These are phyloP conservation scores for Penicillium italicum DNA, from an alignment of 2,329 filamentous ascomycete species.

Conservation along the genomic window DNA sequence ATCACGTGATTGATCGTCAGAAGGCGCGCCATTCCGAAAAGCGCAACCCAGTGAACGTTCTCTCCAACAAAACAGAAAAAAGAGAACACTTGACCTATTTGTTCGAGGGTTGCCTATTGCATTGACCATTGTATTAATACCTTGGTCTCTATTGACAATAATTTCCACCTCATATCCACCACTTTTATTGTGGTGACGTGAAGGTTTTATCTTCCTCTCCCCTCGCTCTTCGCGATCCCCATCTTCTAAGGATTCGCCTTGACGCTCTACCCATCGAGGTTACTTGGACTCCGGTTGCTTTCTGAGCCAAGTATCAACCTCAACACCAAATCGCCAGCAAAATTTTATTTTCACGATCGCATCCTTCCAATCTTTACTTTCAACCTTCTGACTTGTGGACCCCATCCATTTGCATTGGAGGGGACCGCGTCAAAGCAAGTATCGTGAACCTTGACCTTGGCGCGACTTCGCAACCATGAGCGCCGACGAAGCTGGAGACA, in stretches of 20 bases:
- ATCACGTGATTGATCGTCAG: slow-evolving; percentile 37
- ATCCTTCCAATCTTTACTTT: slow-evolving; percentile 8
- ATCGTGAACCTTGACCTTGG: slow-evolving; percentile 15
- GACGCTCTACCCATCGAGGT: slow-evolving; percentile 28
- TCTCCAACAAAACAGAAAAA: slow-evolving; percentile 2
- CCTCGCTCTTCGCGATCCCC: slow-evolving; percentile 28
- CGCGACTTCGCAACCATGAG: slow-evolving; percentile 34
- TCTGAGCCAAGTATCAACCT: slow-evolving; percentile 22
- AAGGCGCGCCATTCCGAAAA: slow-evolving; percentile 30
- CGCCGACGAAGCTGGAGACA: slow-evolving; percentile 36
- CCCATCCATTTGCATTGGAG: slow-evolving; percentile 9
- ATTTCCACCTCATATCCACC: not conserved
- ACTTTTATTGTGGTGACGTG: slow-evolving; percentile 1
- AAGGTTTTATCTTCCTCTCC: slow-evolving; percentile 1
- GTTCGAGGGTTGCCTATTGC: slow-evolving; percentile 1
- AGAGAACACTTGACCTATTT: not conserved
- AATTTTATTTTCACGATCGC: slow-evolving; percentile 10
- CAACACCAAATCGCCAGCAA: slow-evolving; percentile 16
- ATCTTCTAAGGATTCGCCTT: slow-evolving; percentile 24
- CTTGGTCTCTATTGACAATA: not conserved
- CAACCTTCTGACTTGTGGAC: slow-evolving; percentile 2
- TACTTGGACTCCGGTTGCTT: slow-evolving; percentile 18
- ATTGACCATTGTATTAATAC: slow-evolving; percentile 6
- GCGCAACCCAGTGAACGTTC: slow-evolving; percentile 19
- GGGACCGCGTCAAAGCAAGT: slow-evolving; percentile 16